Base-by-base conservation (phyloP, 2,329 filamentous ascomycete genomes). In the Chaetomiaceae sp. region DNA sequence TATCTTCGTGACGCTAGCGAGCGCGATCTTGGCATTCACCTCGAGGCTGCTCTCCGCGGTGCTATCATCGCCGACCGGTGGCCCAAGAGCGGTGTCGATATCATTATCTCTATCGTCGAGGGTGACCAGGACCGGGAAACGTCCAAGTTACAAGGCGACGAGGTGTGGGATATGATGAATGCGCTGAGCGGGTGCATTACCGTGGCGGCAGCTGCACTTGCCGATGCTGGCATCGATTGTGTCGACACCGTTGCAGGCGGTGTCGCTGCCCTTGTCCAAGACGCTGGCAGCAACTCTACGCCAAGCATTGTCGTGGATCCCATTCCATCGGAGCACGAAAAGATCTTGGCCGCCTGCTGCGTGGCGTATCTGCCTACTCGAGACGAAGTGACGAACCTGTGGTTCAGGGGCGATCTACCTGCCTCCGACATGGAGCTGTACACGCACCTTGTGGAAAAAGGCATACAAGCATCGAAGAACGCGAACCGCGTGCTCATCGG, bases 1-100 rank as follows among this genome's bases (percentile, higher is more conserved):
- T 96, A 96, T 67, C 75, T 96, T 20, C 84, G 91, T 42, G 92
- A 97, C 68, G 78, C 86, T 14, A 86, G 80, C 57, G 94, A 99
- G 73, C 82, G 91, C 46, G 94, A 99, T 66, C 78, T 99, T 2
- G 89, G 89, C 11, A 87, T 91, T 10, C 92, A 97, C 67, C 75
- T 99, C 3, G 91, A 97, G 70, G 92, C 90, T 14, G 91, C 94
- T 23, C 76, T 99, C 46, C 82, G 90, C 30, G 92, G 92, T 1
- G 88, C 90, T 7, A 84, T 97, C 46, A 92, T 97, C 65, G 90
- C 90, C 13, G 91, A 96, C 67, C 79, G 92, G 53, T 99, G 92
- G 89, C 94, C 94, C n/a, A 99, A 99, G 76, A 96, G 90, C 68
- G 91, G 90, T 40, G 85, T 96, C n/a, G 94, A 99, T 67, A 85